Base-by-base conservation (phyloP, 164 flowering plant genomes). In the Cinnamomum micranthum region DNA sequence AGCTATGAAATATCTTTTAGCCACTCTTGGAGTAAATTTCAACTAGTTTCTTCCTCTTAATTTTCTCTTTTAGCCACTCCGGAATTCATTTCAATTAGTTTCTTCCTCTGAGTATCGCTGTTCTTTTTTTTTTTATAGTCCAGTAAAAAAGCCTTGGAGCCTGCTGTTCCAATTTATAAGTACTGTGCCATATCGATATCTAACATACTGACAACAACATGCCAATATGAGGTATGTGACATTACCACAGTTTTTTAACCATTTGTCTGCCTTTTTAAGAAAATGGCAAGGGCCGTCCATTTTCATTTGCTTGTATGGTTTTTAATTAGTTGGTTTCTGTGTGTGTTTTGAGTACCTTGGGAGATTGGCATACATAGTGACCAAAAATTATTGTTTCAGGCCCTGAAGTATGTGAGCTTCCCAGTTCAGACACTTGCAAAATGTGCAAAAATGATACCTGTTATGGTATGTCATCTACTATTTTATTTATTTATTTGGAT, bases 371-470 rank as follows among this genome's bases (percentile, higher is more conserved):
- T 62, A 24, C 55, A 17, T 35, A 74, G 50, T 74, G 68, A 66
- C 70, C 19, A 19, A 63, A 74, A 27, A 14, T 75, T 23, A 41
- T 81, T 82, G 47, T 68, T 86, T 41, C 91, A 95, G 99, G 99
- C 98, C 65, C 95, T 95, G 72, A 95, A 95, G 78, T 95, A 96
- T 84, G 99, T 96, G 71, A 96, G 99, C 75, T 96, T 96, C 82
- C 98, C 99, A 33, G 94, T 96, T 82, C 99, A 95, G 82, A 95
- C 99, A 10, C 92, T 95, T 74, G 98, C 98, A 24, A 95, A 95
- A 82, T 95, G 98, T 85, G 97, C 98, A 66, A 95, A 95, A 85
- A 95, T 95, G 99, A 95, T 95, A 76, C 99, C 99, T 75, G 97
- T 94, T 27, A 96, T 96, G 97, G 99, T 96, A 78, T 79, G 92